A percentile compares a stretch with the other conserved stretches of the same genome.
Conservation (phyloP, 176 grass and related monocot genomes). For the Pontederia paniculata region DNA sequence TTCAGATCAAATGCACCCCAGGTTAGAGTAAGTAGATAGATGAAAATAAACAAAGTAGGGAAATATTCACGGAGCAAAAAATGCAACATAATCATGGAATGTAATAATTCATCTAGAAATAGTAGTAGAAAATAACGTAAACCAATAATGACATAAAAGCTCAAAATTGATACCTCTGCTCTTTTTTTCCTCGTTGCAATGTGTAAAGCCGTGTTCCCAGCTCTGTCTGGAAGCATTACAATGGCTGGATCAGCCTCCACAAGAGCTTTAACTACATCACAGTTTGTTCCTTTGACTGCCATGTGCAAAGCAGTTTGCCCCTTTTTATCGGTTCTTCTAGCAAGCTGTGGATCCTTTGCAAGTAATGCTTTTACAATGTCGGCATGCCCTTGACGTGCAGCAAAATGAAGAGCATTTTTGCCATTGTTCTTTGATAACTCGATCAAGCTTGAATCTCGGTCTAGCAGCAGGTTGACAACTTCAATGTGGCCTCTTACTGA, state of each 20-base stretch:
- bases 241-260: constrained; percentile 11
- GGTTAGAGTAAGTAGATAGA: too few relatives aligned
- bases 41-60: too few relatives aligned
- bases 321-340: constrained; percentile 15
- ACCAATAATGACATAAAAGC: not conserved
- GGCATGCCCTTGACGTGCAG: constrained; percentile 10
- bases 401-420: constrained; percentile 16
- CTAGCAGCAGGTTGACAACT: constrained; percentile 4
- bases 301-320: constrained; percentile 18
- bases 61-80: too few relatives aligned
- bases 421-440: constrained; percentile 9
- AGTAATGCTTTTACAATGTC: constrained; percentile 5
- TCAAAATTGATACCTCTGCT: constrained; percentile 4
- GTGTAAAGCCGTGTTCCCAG: constrained; percentile 11
- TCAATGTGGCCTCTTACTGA: constrained; percentile 8
- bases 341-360: constrained; percentile 8
- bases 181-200: constrained; percentile 12
- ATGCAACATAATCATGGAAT: too few relatives aligned
- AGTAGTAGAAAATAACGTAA: not conserved
- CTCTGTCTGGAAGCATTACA: constrained; percentile 16
- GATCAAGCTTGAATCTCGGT: constrained; percentile 3
- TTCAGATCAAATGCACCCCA: too few relatives aligned
- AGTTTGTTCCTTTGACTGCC: constrained; percentile 14
- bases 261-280: constrained; percentile 10
- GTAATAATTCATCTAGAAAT: too few relatives aligned